Base-by-base conservation (phyloP, 2,329 filamentous ascomycete species). In the Huntiella bhutanensis region DNA sequence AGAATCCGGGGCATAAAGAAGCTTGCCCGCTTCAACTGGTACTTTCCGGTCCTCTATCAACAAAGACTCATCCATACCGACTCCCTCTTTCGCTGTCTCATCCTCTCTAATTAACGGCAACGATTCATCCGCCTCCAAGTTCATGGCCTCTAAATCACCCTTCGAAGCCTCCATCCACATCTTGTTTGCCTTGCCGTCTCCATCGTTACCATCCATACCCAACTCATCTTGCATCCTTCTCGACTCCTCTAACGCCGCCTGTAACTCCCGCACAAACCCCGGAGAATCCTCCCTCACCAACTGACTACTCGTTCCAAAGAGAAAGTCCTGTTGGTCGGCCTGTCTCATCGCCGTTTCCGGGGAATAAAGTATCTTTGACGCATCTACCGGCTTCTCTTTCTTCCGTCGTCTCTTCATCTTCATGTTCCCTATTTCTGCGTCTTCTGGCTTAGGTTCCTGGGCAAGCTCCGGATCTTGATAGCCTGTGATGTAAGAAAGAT, bases 261-360 rank as follows among this genome's bases (percentile, higher is more conserved):
- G 75, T 15, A 82, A 59, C 40, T 81, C 71, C 28, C 70, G 68
- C 12, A 82, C 59, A 17, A 77, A 69, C 0, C 70, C 71, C 0
- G 81, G 80, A 0, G 80, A 82, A 33, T 85, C 75, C 48, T 85
- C 81, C 46, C 70, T 64, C 11, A 78, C 80, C 17, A 93, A 63
- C 58, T 93, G 85, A 58, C 85, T 92, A 1, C 81, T 87, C 0
- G 84, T 91, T 1, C 84, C 85, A 60, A 93, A 93, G 0, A 92
- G 62, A 55, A 87, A 82, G 50, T 86, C 75, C 57, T 91, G 85
- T 1, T 71, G 65, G 3, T 72, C 67, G 11, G 81, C 71, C 53
- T 80, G 70, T 45, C 71, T 71, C 38, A 79, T 60, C 1, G 83
- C 85, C 17, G 79, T 71, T 41, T 64, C 65, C 0, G 84, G 84